Evolutionary conservation across 305 asterid genomes (phyloP).

Genomic region (Nicotiana rustica): DNA sequence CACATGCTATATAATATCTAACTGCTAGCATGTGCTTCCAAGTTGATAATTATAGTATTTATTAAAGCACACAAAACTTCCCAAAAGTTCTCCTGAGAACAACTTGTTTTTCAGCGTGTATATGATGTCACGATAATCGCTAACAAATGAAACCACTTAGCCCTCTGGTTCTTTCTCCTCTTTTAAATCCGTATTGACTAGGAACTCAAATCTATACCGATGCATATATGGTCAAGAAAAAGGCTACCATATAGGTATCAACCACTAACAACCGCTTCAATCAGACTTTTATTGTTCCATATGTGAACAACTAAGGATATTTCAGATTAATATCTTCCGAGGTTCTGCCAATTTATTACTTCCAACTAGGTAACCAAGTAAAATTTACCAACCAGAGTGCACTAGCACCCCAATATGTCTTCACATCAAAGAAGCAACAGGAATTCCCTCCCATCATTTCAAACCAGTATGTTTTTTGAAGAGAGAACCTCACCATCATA

Average conservation of each 20-base stretch:
- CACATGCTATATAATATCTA: neutral
- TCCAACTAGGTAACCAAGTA: neutral
- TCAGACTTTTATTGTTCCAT: neutral
- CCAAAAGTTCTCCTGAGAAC: neutral
- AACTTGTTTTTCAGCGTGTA: neutral
- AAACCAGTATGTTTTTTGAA: conserved; percentile 15
- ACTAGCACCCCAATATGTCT: neutral
- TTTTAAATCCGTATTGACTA: conserved; percentile 12
- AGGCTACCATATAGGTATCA: neutral
- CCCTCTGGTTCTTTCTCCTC: neutral
- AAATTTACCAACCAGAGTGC: neutral
- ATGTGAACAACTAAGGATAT: neutral
- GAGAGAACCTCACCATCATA: conserved; percentile 18
- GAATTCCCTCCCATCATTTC: neutral
- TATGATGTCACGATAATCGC: neutral
- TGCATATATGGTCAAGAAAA: neutral
- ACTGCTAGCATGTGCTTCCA: conserved; percentile 5
- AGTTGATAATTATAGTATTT: neutral
- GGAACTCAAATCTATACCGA: neutral
- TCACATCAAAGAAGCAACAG: conserved; percentile 22
- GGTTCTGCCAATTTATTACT: neutral
- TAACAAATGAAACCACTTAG: neutral
- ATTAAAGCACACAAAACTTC: neutral
- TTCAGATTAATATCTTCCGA: neutral
- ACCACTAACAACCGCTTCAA: neutral